Conservation (phyloP, 208 protist species). For the Acanthamoeba royreba region DNA sequence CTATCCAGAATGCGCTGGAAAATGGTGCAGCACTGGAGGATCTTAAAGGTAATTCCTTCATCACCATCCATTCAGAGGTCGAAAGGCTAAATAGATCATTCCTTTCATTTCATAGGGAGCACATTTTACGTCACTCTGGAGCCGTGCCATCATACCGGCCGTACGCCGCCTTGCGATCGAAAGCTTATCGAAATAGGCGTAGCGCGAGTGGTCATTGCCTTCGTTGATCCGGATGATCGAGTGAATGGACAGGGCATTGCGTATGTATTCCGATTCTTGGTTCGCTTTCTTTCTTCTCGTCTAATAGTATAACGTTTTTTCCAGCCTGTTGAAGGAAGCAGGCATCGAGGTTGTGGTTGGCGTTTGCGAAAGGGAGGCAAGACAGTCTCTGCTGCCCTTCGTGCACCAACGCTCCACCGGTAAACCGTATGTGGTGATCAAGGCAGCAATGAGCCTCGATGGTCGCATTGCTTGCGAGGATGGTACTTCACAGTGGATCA, state of each 20-base stretch:
- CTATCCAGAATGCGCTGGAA: neutral
- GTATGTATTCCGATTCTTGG: neutral
- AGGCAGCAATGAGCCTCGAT: slow-evolving; percentile 56
- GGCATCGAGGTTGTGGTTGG: neutral
- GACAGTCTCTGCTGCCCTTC: slow-evolving; percentile 20
- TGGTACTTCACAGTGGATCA: slow-evolving; percentile 62
- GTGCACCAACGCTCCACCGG: slow-evolving; percentile 41
- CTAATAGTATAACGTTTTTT: too few relatives aligned
- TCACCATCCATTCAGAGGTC: too few relatives aligned
- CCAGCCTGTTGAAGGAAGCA: slow-evolving; percentile 31
- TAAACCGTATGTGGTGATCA: slow-evolving; percentile 50
- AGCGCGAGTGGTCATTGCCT: neutral
- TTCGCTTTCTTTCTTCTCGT: too few relatives aligned
- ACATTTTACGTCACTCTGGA: slow-evolving; percentile 58
- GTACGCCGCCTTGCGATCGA: slow-evolving; percentile 41
- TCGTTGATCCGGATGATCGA: slow-evolving; percentile 2
- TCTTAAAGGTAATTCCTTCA: neutral
- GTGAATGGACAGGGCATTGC: slow-evolving; percentile 19
- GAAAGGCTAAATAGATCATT: too few relatives aligned
- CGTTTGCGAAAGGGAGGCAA: neutral
- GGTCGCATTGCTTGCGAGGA: slow-evolving; percentile 54
- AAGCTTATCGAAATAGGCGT: neutral
- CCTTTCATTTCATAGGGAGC: neutral
- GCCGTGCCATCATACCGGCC: slow-evolving; percentile 58
- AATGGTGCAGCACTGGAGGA: neutral